Conservation (phyloP, 306 rosid species). For the Prinsepia uniflora region DNA sequence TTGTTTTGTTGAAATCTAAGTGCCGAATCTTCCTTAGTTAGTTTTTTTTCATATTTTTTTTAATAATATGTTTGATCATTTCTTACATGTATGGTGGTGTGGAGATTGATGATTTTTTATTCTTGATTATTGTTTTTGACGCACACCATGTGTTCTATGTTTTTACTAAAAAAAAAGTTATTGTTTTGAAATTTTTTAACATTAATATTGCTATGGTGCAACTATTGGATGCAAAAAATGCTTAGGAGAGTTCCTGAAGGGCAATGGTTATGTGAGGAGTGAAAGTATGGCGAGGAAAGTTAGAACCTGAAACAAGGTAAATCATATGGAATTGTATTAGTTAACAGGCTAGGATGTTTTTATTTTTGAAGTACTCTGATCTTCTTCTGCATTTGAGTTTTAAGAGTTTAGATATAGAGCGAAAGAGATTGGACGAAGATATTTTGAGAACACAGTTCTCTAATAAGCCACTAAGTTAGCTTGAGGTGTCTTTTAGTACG, state of each 20-base stretch:
- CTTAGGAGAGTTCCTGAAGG: slow-evolving; percentile 70
- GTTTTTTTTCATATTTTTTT: too few species aligned
- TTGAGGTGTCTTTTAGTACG: too few species aligned
- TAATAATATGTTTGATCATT: too few species aligned
- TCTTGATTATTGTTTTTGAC: too few species aligned
- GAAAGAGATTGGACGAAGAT: slow-evolving; percentile 32
- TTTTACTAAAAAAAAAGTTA: too few species aligned
- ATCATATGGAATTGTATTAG: slow-evolving; percentile 15
- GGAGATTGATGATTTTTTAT: too few species aligned
- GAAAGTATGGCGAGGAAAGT: slow-evolving; percentile 53
- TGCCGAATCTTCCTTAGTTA: too few species aligned
- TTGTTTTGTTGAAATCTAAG: too few species aligned
- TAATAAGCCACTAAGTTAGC: slow-evolving; percentile 43
- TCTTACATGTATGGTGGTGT: too few species aligned
- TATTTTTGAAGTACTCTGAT: slow-evolving; percentile 4
- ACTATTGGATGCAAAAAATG: slow-evolving; percentile 91
- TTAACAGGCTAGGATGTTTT: slow-evolving; percentile 8
- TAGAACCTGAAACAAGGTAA: slow-evolving; percentile 64
- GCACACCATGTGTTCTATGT: too few species aligned
- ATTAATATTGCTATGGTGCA: slow-evolving; percentile 33
- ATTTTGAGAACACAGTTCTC: slow-evolving; percentile 40
- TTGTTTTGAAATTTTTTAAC: background rate
- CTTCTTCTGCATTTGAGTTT: slow-evolving; percentile 7
- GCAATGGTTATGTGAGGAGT: slow-evolving; percentile 91
- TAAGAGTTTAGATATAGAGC: slow-evolving; percentile 33